A percentile compares a stretch with the other conserved stretches of the same genome.
Evolutionary conservation across 192 early-diverging fungal species (phyloP).

Genomic region (Coemansia reversa): DNA sequence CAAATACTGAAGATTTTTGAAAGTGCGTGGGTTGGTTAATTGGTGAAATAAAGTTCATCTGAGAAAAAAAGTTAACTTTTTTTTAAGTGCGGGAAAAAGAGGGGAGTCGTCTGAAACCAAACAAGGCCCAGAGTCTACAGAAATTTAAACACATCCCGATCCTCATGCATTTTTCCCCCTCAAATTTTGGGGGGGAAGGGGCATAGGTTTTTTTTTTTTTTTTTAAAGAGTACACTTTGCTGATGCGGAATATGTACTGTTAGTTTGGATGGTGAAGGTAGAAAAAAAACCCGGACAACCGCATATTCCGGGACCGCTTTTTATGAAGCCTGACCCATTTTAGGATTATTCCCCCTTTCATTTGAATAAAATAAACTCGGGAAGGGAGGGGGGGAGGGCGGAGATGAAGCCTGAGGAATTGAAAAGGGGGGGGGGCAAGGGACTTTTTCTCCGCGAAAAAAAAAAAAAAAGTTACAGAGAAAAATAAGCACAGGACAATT

Average conservation of each 20-base stretch:
- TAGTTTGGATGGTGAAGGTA: too few relatives aligned
- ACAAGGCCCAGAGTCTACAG: slow-evolving; percentile 3
- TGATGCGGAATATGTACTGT: background rate
- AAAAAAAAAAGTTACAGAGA: background rate
- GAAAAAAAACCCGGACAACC: too few relatives aligned
- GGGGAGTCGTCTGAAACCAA: too few relatives aligned
- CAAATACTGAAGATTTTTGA: too few relatives aligned
- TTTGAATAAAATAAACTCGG: background rate
- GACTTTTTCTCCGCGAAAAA: background rate
- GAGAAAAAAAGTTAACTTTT: too few relatives aligned
- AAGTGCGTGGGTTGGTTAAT: too few relatives aligned
- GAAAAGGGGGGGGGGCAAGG: background rate
- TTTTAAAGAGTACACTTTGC: background rate
- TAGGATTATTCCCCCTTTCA: background rate
- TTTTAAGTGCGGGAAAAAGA: slow-evolving; percentile 1
- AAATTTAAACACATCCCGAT: slow-evolving; percentile 1
- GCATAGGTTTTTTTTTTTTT: too few relatives aligned
- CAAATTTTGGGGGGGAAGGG: background rate
- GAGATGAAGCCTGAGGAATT: background rate
- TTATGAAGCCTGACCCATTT: too few relatives aligned
- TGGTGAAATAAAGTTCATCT: too few relatives aligned
- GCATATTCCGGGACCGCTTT: too few relatives aligned
- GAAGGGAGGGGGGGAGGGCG: too few relatives aligned
- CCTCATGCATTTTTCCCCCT: too few relatives aligned
- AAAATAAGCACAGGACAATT: background rate